These are phyloP conservation scores for Diospyros kaki DNA, from an alignment of 148 eudicot genomes.

Conservation along the genomic window DNA sequence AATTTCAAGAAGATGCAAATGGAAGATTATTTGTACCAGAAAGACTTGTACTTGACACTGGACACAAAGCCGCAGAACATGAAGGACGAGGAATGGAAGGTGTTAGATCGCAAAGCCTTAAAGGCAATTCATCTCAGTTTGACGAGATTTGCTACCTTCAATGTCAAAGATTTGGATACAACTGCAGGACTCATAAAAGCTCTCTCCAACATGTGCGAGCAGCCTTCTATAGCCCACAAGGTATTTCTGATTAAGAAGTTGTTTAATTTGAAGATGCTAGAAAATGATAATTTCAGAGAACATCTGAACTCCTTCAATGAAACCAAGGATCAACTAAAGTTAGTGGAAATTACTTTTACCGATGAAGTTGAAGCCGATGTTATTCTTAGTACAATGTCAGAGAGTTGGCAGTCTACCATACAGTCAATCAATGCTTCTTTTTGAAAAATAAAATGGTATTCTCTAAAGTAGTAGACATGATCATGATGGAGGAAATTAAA, in stretches of 20 bases:
- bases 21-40: too few species aligned
- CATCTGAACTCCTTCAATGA: not conserved
- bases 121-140: not conserved
- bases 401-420: not conserved
- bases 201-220: not conserved
- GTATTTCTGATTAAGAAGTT: not conserved
- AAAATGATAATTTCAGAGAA: not conserved
- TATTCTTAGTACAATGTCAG: not conserved
- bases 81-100: not conserved
- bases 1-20: too few species aligned
- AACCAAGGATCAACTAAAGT: not conserved
- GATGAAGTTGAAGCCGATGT: not conserved
- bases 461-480: not conserved
- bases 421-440: not conserved
- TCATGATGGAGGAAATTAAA: not conserved
- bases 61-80: not conserved
- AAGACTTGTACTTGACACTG: too few species aligned
- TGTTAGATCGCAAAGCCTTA: not conserved
- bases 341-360: not conserved
- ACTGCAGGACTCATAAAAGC: not conserved
- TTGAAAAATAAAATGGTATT: not conserved
- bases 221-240: not conserved
- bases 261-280: not conserved
- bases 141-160: not conserved
- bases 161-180: not conserved